Evolutionary conservation across 164 flowering plant species (phyloP).

Genomic region (Protea cynaroides): DNA sequence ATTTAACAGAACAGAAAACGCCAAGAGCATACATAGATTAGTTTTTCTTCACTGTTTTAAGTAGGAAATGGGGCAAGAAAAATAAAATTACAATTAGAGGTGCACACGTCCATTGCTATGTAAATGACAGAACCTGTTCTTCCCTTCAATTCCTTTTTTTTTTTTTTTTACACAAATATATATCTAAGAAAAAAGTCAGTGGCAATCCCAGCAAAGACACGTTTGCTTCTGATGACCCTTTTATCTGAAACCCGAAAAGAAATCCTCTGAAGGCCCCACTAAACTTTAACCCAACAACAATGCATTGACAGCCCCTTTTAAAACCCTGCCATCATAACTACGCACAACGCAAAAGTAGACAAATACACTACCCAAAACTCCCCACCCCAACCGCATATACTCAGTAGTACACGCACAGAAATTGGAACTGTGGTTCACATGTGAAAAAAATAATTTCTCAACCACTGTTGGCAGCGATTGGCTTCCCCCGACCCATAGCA

Average conservation of each 20-base stretch:
- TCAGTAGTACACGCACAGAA: neutral
- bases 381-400: neutral
- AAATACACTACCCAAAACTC: neutral
- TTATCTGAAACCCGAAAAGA: neutral
- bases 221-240: neutral
- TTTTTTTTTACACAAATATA: neutral
- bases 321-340: slow-evolving; percentile 29
- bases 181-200: neutral
- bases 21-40: no score
- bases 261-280: neutral
- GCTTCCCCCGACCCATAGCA: slow-evolving; percentile 69
- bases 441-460: neutral
- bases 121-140: no score
- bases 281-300: neutral
- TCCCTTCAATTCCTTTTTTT: no score
- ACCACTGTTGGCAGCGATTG: slow-evolving; percentile 24
- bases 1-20: no score
- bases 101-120: no score
- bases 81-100: no score
- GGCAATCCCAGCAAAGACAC: neutral
- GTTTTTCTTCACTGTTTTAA: no score
- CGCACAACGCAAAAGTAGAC: neutral
- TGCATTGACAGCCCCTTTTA: slow-evolving; percentile 23
- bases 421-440: neutral
- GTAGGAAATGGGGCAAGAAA: no score